Evolutionary conservation across 345 rosid species (phyloP).

Genomic region (Populus euphratica): DNA sequence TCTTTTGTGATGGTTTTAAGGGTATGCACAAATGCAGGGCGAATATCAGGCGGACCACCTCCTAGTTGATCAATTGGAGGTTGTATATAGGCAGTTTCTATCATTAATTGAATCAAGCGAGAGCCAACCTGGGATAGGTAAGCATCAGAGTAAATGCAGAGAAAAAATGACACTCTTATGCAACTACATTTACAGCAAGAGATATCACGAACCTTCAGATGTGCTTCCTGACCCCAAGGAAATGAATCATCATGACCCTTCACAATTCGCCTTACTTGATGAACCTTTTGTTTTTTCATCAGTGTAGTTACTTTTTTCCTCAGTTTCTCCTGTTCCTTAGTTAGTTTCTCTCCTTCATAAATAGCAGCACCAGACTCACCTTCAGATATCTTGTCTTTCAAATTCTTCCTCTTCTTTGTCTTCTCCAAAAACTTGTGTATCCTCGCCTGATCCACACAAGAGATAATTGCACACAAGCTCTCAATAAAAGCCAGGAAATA

Average conservation of each 20-base stretch:
- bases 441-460: slow-evolving; percentile 51
- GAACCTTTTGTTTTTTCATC: slow-evolving; percentile 63
- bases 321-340: slow-evolving; percentile 49
- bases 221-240: slow-evolving; percentile 95
- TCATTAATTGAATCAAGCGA: slow-evolving; percentile 75
- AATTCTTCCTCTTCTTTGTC: slow-evolving; percentile 52
- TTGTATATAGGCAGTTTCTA: slow-evolving; percentile 85
- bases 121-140: slow-evolving; percentile 68
- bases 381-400: slow-evolving; percentile 20
- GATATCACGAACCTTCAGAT: slow-evolving; percentile 62
- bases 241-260: slow-evolving; percentile 51
- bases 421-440: slow-evolving; percentile 68
- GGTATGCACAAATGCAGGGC: slow-evolving; percentile 85
- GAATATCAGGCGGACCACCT: slow-evolving; percentile 77
- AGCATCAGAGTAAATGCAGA: slow-evolving; percentile 19
- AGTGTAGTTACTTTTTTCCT: slow-evolving; percentile 56
- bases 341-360: slow-evolving; percentile 28
- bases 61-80: slow-evolving; percentile 70
- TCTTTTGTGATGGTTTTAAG: slow-evolving; percentile 57
- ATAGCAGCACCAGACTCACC: slow-evolving; percentile 35
- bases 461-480: slow-evolving; percentile 12
- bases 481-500: neutral
- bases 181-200: slow-evolving; percentile 8
- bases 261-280: slow-evolving; percentile 53
- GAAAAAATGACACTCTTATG: slow-evolving; percentile 1